Conservation (phyloP, 163 green algal species). For the Chlorella variabilis region DNA sequence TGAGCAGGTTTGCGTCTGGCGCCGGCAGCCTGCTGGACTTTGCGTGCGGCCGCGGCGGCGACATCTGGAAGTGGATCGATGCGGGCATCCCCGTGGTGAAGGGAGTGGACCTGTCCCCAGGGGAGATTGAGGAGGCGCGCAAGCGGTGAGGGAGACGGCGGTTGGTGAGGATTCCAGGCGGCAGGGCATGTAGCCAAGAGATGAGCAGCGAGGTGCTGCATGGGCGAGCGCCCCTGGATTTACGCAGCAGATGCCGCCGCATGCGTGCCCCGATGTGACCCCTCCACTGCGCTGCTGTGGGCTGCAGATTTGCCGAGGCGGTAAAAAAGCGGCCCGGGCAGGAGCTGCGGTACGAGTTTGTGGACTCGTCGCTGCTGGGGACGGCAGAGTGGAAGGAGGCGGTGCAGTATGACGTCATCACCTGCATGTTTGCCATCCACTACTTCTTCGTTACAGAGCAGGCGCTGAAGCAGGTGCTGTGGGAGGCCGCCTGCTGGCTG, state of each 20-base stretch:
- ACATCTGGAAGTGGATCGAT: constrained; percentile 92
- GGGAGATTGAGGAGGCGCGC: constrained; percentile 85
- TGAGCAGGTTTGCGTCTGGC: constrained; percentile 75
- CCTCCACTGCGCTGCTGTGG: neutral
- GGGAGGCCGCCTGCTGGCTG: neutral
- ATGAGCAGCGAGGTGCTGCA: no score
- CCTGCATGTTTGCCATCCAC: constrained; percentile 96
- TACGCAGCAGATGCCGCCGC: no score
- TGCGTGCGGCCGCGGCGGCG: constrained; percentile 88
- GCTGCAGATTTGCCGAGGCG: constrained; percentile 38
- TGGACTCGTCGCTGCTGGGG: constrained; percentile 68
- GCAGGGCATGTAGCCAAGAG: no score
- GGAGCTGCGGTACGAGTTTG: constrained; percentile 65
- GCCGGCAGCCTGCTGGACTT: constrained; percentile 82
- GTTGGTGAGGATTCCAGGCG: no score
- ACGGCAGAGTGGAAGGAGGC: constrained; percentile 52
- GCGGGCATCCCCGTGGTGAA: constrained; percentile 75
- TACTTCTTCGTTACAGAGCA: constrained; percentile 91
- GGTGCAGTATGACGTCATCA: constrained; percentile 77
- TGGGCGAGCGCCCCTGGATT: no score
- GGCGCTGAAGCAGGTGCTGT: constrained; percentile 51
- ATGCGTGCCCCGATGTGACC: no score
- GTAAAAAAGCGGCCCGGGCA: constrained; percentile 12
- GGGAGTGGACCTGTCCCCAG: constrained; percentile 86
- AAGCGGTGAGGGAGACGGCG: constrained; percentile 56